Base-by-base conservation (phyloP, 305 asterid species). In the Rubia balearica region DNA sequence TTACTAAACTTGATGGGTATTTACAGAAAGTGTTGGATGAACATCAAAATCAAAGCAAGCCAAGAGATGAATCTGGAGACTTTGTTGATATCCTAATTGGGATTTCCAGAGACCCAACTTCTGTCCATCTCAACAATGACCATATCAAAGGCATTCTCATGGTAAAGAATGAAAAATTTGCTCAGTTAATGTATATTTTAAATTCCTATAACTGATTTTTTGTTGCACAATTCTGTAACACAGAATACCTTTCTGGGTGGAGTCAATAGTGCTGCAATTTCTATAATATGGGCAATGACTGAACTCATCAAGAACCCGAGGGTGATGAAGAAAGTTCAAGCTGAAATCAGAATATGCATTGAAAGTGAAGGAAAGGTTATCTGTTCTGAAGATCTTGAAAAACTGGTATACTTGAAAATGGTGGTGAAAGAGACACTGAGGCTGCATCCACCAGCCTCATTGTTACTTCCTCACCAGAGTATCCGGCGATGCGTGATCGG, bases 21-120 rank as follows among this genome's bases (percentile, higher is more conserved):
- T 61, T 61, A 24, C 65, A 61, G 19, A 61, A 61, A 36, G 65
- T 61, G 65, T 30, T 61, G 65, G 65, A 61, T 61, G 65, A 61
- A 61, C 65, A 61, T 61, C 65, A 61, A 30, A 16, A 61, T 12
- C 65, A 11, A 61, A 30, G 19, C 41, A 27, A 27, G 8, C 41
- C n/a, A 61, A 61, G n/a, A 13, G 42, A 14, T 30, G 65, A 36
- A 5, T 2, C 5, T 12, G 21, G 27, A 10, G 65, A 61, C 27
- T 61, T 61, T 61, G 65, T 27, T 61, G 65, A 61, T 30, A 12
- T 61, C 41, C 27, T 61, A 6, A 61, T 61, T 61, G 42, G 19
- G n/a, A 30, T 61, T 1, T 61, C 43, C 65, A 61, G 8, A 6
- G 65, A 30, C 4, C 8, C 4, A 61, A 30, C 43, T 13, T 30